Conservation (phyloP, 352 stramenopile genomes). For the Globisporangium solare region DNA sequence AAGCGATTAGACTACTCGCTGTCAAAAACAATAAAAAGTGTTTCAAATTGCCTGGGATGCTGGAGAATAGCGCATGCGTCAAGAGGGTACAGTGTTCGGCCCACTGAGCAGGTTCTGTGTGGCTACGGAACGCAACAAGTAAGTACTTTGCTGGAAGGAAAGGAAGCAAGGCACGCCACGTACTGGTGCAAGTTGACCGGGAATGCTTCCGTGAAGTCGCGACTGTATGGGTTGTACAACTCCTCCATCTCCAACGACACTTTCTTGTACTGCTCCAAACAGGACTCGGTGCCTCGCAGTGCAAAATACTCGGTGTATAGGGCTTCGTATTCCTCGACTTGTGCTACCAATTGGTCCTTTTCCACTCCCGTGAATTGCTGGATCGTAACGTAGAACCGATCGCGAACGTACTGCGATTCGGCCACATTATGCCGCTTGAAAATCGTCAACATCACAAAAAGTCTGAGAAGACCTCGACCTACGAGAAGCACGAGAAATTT, state of each 20-base stretch:
- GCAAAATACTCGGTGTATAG: conserved; percentile 55
- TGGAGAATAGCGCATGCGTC: conserved; percentile 75
- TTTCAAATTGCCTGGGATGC: conserved; percentile 54
- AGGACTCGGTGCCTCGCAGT: conserved; percentile 17
- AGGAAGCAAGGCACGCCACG: neutral
- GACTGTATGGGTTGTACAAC: conserved; percentile 19
- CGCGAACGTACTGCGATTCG: conserved; percentile 29
- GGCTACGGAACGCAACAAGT: conserved; percentile 18
- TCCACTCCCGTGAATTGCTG: conserved; percentile 27
- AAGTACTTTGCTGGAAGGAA: neutral
- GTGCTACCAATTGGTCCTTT: conserved; percentile 22
- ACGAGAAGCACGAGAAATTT: conserved; percentile 11
- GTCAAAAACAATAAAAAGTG: neutral
- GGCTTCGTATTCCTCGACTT: conserved; percentile 46
- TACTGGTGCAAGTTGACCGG: conserved; percentile 19
- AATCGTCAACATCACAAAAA: conserved; percentile 54
- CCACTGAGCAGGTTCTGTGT: conserved; percentile 56
- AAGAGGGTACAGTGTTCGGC: conserved; percentile 74
- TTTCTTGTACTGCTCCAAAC: conserved; percentile 14
- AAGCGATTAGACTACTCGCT: neutral
- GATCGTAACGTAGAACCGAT: conserved; percentile 46
- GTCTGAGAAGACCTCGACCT: conserved; percentile 53
- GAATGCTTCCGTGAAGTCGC: conserved; percentile 17
- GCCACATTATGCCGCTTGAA: conserved; percentile 41
- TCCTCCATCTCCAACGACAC: conserved; percentile 21